A percentile compares a stretch with the other conserved stretches of the same genome.
phyloP scores from a whole-genome alignment of 2,329 filamentous ascomycete species.

The Zymoseptoria ardabiliae region DNA sequence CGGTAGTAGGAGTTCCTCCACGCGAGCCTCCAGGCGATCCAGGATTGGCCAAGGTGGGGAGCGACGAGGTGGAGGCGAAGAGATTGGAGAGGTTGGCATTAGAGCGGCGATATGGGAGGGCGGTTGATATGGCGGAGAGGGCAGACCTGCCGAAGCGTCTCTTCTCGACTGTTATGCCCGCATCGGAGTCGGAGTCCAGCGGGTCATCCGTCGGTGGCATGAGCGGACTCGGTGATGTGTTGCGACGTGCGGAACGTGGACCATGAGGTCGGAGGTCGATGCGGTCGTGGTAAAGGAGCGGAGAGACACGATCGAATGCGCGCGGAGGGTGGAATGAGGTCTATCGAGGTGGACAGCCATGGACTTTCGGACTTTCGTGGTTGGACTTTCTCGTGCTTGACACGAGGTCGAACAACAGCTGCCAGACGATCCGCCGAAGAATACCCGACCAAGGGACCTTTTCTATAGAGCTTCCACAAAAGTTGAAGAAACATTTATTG shows the following conservation, averaged over 20 bases:
- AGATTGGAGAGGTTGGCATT: conserved; percentile 47
- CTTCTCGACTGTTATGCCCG: conserved; percentile 55
- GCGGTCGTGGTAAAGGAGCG: not conserved
- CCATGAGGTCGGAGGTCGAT: not conserved
- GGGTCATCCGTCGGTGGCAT: conserved; percentile 64
- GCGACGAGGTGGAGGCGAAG: conserved; percentile 44
- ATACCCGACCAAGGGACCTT: not conserved
- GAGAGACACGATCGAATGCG: too few species aligned
- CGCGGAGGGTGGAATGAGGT: not conserved
- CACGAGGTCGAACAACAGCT: not conserved
- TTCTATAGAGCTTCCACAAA: not conserved
- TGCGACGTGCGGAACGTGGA: not conserved
- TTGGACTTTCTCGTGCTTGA: not conserved
- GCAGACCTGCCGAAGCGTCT: conserved; percentile 46
- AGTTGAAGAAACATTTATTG: not conserved
- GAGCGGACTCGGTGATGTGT: conserved; percentile 18
- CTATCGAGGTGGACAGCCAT: not conserved
- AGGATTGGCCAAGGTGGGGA: conserved; percentile 31
- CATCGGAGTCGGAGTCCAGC: conserved; percentile 59
- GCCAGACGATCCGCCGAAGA: not conserved
- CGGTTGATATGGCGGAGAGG: conserved; percentile 51
- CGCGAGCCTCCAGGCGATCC: conserved; percentile 34
- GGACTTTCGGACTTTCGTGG: not conserved
- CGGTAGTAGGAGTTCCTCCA: conserved; percentile 35
- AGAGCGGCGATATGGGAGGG: conserved; percentile 47